Evolutionary conservation across 2,329 filamentous ascomycete genomes (phyloP), one percentile per base, ranked within the genome.

Genomic region (Phialophora tarda): DNA sequence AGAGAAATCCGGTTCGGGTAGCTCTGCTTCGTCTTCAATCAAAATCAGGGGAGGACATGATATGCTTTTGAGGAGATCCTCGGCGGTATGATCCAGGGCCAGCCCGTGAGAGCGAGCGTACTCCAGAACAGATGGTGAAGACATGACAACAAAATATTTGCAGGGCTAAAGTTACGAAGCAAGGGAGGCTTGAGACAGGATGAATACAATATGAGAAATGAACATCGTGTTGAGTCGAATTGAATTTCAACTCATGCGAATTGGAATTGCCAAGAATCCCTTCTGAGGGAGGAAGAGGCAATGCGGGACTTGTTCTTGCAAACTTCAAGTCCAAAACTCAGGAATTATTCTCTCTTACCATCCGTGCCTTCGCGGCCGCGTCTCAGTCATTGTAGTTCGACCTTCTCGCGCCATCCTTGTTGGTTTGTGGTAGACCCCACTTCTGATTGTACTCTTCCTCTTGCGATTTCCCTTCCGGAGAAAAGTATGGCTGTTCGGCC

Each of bases 341-440:
- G 5, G 26, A 23, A 21, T 4, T 5, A 11, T 56, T 56, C 28
- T 56, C 17, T n/a, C 17, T 5, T 44, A 44, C 5, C 38, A 44
- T 44, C 17, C 38, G 17, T 44, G 38, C 2, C 14, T 44, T 8
- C 21, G 17, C 38, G 6, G 6, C 4, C 53, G 3, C 21, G 17
- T 30, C 26, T 56, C 50, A 83, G 69, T 87, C 85, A 67, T 87
- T 87, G 70, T 86, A 87, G 71, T 87, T 87, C 6, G 83, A 82
- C 68, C 82, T 78, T 2, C 83, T 80, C 23, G 83, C 80, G 0
- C 85, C 85, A 70, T 87, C 82, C 75, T 87, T 87, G 71, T 84
- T 84, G 7, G 84, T 81, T 68, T 77, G 78, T 2, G 82, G 82
- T 26, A 86, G 73, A 1, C 82, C 81, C 74, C 83, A 82, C 64